Percentiles rank a stretch among this genome's conserved stretches.
phyloP scores from a whole-genome alignment of 345 rosid species.

The Eucalyptus cloeziana region DNA sequence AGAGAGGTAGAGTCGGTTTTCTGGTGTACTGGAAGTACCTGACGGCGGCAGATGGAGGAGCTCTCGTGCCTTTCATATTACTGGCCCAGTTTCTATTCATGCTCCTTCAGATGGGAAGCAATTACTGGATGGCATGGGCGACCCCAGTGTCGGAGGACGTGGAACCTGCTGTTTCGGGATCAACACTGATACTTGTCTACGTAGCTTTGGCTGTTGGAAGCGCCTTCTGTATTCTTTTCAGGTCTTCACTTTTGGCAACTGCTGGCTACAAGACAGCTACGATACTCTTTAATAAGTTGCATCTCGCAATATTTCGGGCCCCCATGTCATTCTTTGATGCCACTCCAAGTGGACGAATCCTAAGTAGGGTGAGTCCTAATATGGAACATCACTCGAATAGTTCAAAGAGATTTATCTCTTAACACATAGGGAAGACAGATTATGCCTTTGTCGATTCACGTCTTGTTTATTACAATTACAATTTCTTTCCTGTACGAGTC shows the following conservation, averaged over 20 bases:
- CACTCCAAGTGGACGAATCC: conserved; percentile 58
- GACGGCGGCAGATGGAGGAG: conserved; percentile 56
- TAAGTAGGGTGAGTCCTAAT: conserved; percentile 30
- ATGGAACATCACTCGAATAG: neutral
- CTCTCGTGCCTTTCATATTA: conserved; percentile 47
- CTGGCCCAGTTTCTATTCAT: conserved; percentile 39
- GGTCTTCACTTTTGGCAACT: conserved; percentile 26
- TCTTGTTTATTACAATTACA: neutral
- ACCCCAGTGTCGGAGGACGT: conserved; percentile 40
- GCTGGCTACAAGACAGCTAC: conserved; percentile 57
- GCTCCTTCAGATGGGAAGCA: conserved; percentile 54
- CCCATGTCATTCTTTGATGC: conserved; percentile 82
- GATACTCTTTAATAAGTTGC: conserved; percentile 53
- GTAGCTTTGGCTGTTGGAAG: conserved; percentile 43
- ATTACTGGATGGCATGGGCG: conserved; percentile 87
- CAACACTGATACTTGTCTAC: conserved; percentile 36
- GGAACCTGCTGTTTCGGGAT: conserved; percentile 25
- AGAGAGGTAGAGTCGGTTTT: conserved; percentile 72
- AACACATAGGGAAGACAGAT: neutral
- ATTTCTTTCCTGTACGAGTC: neutral
- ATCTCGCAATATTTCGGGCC: conserved; percentile 51
- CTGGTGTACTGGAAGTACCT: conserved; percentile 60
- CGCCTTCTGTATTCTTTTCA: conserved; percentile 36
- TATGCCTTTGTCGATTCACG: neutral
- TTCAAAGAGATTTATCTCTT: neutral